Percentiles rank a stretch among this genome's conserved stretches.
phyloP scores from a whole-genome alignment of 495 filamentous ascomycete species.

The Extremus antarcticus region DNA sequence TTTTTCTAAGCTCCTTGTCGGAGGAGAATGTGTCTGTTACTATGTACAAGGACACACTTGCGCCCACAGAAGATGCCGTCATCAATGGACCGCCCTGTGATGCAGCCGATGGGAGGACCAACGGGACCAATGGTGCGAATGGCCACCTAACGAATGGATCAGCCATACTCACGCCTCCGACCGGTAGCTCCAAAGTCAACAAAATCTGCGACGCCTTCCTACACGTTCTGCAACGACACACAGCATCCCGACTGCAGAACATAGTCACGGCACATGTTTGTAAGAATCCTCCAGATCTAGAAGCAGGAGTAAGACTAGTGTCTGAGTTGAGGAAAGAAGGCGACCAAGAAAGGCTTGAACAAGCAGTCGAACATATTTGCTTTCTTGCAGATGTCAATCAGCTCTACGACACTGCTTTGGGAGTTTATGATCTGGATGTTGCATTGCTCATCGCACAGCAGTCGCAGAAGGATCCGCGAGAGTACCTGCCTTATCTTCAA shows the following conservation, averaged over 20 bases:
- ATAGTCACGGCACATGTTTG: constrained; percentile 90
- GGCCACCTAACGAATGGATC: no score
- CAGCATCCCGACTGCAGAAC: constrained; percentile 71
- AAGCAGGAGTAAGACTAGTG: constrained; percentile 71
- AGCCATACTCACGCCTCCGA: no score
- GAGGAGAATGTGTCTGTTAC: constrained; percentile 91
- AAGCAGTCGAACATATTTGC: constrained; percentile 89
- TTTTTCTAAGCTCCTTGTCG: constrained; percentile 60
- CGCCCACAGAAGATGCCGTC: not conserved
- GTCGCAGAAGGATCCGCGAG: constrained; percentile 87
- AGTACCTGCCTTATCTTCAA: constrained; percentile 91
- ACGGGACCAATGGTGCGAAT: not conserved
- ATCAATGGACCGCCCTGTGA: constrained; percentile 2
- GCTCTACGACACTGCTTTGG: constrained; percentile 84
- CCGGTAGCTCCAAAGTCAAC: constrained; percentile 57
- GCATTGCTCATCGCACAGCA: constrained; percentile 86
- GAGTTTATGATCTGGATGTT: constrained; percentile 83
- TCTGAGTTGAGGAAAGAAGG: constrained; percentile 47
- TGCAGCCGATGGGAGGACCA: not conserved
- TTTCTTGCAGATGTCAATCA: constrained; percentile 88
- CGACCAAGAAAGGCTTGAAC: constrained; percentile 54
- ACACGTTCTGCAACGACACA: constrained; percentile 46
- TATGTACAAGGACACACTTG: constrained; percentile 77
- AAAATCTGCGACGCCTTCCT: constrained; percentile 81
- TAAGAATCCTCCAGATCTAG: constrained; percentile 80